A percentile compares a stretch with the other conserved stretches of the same genome.
Evolutionary conservation across 257 asterid genomes (phyloP).

Genomic region (Solanum boliviense): DNA sequence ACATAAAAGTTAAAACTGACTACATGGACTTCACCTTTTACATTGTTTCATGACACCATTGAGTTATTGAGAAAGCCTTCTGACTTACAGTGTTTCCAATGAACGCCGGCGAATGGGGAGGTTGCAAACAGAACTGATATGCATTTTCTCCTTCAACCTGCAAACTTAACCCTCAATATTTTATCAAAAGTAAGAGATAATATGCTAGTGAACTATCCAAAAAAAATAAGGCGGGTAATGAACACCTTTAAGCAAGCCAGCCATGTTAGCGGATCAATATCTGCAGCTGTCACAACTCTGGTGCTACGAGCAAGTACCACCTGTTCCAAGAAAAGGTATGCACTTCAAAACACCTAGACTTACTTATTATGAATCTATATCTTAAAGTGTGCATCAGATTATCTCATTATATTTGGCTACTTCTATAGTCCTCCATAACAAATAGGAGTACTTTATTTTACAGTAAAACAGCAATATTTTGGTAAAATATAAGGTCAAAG

Average conservation of each 20-base stretch:
- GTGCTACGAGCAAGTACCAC: slow-evolving; percentile 98
- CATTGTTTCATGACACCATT: neutral
- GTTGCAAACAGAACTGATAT: slow-evolving; percentile 90
- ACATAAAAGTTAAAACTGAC: neutral
- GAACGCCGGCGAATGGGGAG: slow-evolving; percentile 91
- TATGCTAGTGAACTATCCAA: neutral
- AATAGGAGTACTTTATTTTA: neutral
- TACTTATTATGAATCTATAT: neutral
- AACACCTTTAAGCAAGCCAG: slow-evolving; percentile 63
- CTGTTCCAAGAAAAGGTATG: slow-evolving; percentile 19
- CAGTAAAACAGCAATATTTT: neutral
- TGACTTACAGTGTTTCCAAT: slow-evolving; percentile 89
- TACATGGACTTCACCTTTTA: neutral
- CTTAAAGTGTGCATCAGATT: neutral
- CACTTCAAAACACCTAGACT: neutral
- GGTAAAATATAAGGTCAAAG: neutral
- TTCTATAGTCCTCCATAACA: neutral
- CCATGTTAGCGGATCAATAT: slow-evolving; percentile 75
- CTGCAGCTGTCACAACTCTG: slow-evolving; percentile 58
- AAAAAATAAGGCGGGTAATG: slow-evolving; percentile 2
- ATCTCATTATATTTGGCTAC: neutral
- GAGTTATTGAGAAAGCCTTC: neutral
- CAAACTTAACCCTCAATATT: slow-evolving; percentile 3
- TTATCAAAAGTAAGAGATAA: neutral
- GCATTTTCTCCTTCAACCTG: slow-evolving; percentile 79